Conservation (phyloP, 106 monocot genomes). For the Dendrobium catenatum region DNA sequence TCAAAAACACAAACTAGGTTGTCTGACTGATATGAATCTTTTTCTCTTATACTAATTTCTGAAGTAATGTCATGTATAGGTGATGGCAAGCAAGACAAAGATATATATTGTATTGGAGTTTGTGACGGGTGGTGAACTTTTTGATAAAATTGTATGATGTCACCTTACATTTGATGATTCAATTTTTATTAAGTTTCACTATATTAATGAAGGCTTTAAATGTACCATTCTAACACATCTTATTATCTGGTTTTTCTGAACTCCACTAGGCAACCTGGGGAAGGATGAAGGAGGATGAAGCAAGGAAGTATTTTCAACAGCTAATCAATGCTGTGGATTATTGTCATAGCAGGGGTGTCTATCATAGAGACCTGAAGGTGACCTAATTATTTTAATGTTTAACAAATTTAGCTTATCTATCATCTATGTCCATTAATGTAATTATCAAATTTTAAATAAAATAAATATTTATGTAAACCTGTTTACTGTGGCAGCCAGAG, state of each 20-base stretch:
- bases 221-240: neutral
- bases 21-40: no score
- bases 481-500: constrained; percentile 32
- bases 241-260: neutral
- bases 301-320: constrained; percentile 92
- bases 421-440: neutral
- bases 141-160: constrained; percentile 82
- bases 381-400: neutral
- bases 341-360: constrained; percentile 94
- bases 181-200: neutral
- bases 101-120: constrained; percentile 81
- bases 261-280: constrained; percentile 51
- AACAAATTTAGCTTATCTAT: neutral
- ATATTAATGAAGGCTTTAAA: neutral
- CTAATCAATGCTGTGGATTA: constrained; percentile 91
- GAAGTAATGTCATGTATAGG: constrained; percentile 25
- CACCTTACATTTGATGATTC: neutral
- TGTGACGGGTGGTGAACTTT: constrained; percentile 85
- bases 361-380: constrained; percentile 91
- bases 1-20: no score
- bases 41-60: neutral
- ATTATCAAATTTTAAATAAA: neutral
- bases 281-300: constrained; percentile 84
- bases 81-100: constrained; percentile 93
- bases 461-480: neutral